phyloP scores from a whole-genome alignment of 1,284 basidiomycete species.

The Fomitopsis schrenkii region DNA sequence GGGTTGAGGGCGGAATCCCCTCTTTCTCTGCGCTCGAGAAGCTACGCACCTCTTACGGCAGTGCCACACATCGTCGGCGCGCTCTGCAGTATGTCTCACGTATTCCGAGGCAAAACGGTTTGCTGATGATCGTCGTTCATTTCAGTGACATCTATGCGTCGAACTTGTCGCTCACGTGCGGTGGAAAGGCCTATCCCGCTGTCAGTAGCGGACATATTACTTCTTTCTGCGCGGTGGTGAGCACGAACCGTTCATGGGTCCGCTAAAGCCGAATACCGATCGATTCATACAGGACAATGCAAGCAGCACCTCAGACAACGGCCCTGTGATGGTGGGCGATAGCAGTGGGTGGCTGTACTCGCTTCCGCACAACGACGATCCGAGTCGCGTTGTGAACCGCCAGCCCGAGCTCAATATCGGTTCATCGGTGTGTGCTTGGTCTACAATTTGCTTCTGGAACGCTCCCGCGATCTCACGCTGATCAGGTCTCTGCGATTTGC shows the following conservation, averaged over 20 bases:
- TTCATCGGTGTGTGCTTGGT: constrained; percentile 13
- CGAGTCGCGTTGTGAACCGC: constrained; percentile 5
- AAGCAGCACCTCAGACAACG: too few species aligned
- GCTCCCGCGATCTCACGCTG: neutral
- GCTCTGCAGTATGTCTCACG: neutral
- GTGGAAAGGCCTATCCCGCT: neutral
- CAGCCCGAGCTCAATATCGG: constrained; percentile 14
- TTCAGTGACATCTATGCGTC: constrained; percentile 8
- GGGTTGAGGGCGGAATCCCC: neutral
- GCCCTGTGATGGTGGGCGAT: constrained; percentile 9
- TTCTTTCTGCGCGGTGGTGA: constrained; percentile 11
- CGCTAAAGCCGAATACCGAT: neutral
- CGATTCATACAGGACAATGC: neutral
- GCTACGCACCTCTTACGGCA: neutral
- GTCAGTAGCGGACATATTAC: constrained; percentile 3
- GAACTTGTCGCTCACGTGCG: constrained; percentile 3
- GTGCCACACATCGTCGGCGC: neutral
- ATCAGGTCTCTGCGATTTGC: constrained; percentile 9
- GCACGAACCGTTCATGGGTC: neutral
- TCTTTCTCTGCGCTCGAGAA: neutral
- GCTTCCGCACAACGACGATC: constrained; percentile 10
- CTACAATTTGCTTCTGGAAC: constrained; percentile 2
- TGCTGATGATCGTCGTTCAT: neutral
- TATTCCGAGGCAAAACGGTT: neutral
- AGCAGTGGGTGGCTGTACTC: constrained; percentile 23